Base-by-base conservation (phyloP, 2,329 filamentous ascomycete species). In the Fusarium avenaceum region DNA sequence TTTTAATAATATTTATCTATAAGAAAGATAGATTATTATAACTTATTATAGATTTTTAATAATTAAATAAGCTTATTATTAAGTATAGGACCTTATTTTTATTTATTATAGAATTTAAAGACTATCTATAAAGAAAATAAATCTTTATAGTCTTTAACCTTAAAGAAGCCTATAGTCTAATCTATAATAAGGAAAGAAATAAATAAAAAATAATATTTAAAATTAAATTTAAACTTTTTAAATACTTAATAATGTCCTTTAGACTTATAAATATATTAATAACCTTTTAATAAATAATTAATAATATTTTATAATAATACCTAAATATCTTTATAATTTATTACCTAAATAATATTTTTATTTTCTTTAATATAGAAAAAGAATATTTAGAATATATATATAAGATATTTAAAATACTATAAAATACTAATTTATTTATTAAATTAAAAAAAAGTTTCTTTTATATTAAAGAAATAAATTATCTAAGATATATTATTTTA, bases 91-190 rank as follows among this genome's bases (percentile, higher is more conserved):
- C 8, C 8, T 28, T 28, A 28, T 28, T 28, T 28, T 7, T 66
- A 76, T 43, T 77, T 47, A 73, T 78, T 35, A 62, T n/a, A 9
- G 58, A 78, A 54, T 54, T 71, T 32, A 60, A 69, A 20, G 56
- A 77, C 44, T 15, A 44, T 9, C 45, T 77, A 3, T 48, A 50
- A 26, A 50, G 57, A 11, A 66, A 52, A 19, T 51, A 60, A 17
- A 30, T 38, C 2, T 71, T 70, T 59, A 69, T 40, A 11, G 20
- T 15, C 10, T n/a, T 74, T 6, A 19, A 75, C 32, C 45, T 74
- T 15, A 66, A 69, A 32, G 28, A 47, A 58, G 56, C 44, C 6
- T 81, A 77, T 65, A 73, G 81, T 43, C 40, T 70, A 3, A 75
- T 81, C 2, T 32, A 66, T 11, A 79, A 81, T 28, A 28, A 28